Evolutionary conservation across 345 rosid species (phyloP), one percentile per base, ranked within the genome.

Genomic region (Gossypium bickii): DNA sequence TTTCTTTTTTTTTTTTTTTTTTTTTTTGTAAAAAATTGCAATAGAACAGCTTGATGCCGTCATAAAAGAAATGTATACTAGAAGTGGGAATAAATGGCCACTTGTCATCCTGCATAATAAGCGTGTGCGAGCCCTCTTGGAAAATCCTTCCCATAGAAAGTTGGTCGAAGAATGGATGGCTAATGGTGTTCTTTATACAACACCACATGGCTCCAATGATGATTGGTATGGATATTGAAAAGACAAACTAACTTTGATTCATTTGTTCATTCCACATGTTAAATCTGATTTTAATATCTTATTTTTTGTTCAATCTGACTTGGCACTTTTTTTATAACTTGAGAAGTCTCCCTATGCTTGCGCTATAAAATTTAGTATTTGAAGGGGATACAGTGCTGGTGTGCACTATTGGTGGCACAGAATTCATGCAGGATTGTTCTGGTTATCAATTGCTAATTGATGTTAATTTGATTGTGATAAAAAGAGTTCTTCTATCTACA

Each of bases 131-230:
- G 84, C 85, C n/a, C 89, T 92, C 73, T 68, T 86, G 74, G 92
- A 81, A 64, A 83, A 83, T 82, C 84, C 86, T 60, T 80, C 84
- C 56, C 73, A 83, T 48, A 82, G 92, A 78, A 71, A 77, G 76
- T 25, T 86, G 80, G 86, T 92, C 60, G 84, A 90, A 61, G 93
- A 89, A 60, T 94, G 97, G 98, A 82, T 80, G 47, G 75, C 80
- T 60, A 82, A 85, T 43, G 92, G 86, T 64, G 85, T 86, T 76
- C 77, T 94, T 17, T 92, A 89, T 75, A 70, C 84, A 17, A 92
- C 98, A 9, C 97, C 98, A 44, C 86, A 85, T 71, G 97, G 98
- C 73, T 91, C 97, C 24, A 92, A 94, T 78, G 97, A 94, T 87
- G 97, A 92, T 80, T 94, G 98, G 97, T 94, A 85, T 60, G 47